These are phyloP conservation scores for Achlya hypogyna DNA, from an alignment of 352 stramenopile species.

Conservation along the genomic window DNA sequence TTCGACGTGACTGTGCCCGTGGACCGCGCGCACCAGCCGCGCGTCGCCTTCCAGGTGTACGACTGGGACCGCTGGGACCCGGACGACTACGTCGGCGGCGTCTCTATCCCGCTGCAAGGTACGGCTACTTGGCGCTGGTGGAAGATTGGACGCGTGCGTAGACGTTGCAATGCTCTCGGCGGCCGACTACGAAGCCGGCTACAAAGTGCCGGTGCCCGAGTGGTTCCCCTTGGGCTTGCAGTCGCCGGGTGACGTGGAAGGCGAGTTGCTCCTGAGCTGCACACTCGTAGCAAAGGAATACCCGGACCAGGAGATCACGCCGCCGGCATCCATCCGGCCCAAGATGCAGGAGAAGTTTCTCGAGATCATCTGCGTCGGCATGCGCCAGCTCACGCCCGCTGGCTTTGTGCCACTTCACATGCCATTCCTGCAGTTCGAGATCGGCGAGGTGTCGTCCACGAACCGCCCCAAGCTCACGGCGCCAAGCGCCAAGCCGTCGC, in stretches of 20 bases:
- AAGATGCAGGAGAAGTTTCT: slow-evolving; percentile 54
- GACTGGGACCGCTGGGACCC: slow-evolving; percentile 66
- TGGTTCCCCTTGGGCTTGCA: slow-evolving; percentile 67
- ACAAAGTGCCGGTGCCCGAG: slow-evolving; percentile 43
- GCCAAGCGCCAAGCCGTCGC: slow-evolving; percentile 63
- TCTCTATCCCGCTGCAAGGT: slow-evolving; percentile 20
- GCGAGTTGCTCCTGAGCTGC: slow-evolving; percentile 71
- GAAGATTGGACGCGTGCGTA: slow-evolving; percentile 24
- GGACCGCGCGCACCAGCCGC: slow-evolving; percentile 47
- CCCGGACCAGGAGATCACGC: slow-evolving; percentile 43
- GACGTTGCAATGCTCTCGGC: slow-evolving; percentile 54
- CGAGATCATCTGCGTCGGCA: slow-evolving; percentile 73
- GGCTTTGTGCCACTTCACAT: slow-evolving; percentile 79
- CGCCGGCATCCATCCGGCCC: slow-evolving; percentile 48
- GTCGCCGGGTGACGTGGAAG: slow-evolving; percentile 44
- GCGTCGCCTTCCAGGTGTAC: slow-evolving; percentile 64
- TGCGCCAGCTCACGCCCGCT: slow-evolving; percentile 64
- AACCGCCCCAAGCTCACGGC: slow-evolving; percentile 36
- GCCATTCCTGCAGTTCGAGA: slow-evolving; percentile 52
- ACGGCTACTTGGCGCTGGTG: background rate
- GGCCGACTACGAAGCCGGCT: slow-evolving; percentile 49
- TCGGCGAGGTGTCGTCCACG: slow-evolving; percentile 14
- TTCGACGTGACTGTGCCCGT: slow-evolving; percentile 63
- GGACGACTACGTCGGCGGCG: slow-evolving; percentile 58
- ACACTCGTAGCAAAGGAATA: slow-evolving; percentile 62